phyloP scores from a whole-genome alignment of 441 rosid species.

The Populus hybrid region DNA sequence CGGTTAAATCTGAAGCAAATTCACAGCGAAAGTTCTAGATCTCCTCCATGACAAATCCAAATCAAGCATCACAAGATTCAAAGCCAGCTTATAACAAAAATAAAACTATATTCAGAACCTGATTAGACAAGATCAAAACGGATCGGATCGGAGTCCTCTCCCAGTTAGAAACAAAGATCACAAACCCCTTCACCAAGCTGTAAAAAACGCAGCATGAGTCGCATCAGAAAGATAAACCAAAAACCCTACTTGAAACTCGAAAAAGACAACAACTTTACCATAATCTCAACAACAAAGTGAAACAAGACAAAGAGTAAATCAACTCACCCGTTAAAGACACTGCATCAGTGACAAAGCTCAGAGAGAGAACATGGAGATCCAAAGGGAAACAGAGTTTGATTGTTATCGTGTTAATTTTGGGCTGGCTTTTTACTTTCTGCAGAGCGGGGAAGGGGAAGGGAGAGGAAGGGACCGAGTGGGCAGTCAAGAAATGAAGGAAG shows the following conservation, averaged over 20 bases:
- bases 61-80: conserved; percentile 19
- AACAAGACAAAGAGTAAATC: not conserved
- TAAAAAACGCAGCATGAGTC: conserved; percentile 3
- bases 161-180: conserved; percentile 14
- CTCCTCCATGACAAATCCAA: conserved; percentile 40
- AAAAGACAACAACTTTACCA: not conserved
- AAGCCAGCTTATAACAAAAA: conserved; percentile 19
- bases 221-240: not conserved
- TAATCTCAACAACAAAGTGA: not conserved
- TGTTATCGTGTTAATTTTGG: not conserved
- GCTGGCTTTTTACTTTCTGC: not conserved
- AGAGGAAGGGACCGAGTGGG: not conserved
- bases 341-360: not conserved
- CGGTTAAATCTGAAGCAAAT: conserved; percentile 7
- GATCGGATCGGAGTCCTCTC: conserved; percentile 11
- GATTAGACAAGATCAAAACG: conserved; percentile 5
- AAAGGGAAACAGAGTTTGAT: not conserved
- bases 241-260: not conserved
- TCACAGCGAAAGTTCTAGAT: conserved; percentile 14
- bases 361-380: not conserved
- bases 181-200: conserved; percentile 18
- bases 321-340: not conserved
- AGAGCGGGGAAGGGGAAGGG: too few species aligned
- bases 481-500: not conserved
- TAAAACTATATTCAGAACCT: conserved; percentile 22